Percentiles rank a stretch among this genome's conserved stretches.
Evolutionary conservation across 1,284 basidiomycete species (phyloP).

Genomic region (Sporisorium exsertum): DNA sequence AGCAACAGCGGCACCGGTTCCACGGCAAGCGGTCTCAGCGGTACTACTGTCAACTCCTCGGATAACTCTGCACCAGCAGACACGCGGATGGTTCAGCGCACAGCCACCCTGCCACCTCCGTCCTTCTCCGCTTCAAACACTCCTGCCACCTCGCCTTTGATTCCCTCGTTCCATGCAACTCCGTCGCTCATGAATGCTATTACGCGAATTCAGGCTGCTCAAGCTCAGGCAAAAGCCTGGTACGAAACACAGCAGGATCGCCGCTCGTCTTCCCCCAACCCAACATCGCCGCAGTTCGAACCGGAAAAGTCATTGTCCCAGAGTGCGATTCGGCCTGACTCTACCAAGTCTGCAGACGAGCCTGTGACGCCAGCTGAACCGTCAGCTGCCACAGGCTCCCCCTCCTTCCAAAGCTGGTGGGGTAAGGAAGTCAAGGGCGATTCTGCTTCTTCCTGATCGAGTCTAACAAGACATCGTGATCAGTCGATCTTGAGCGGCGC

Average conservation of each 20-base stretch:
- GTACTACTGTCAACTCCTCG: constrained; percentile 14
- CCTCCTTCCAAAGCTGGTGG: constrained; percentile 43
- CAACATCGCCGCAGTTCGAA: not conserved
- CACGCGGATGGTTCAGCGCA: constrained; percentile 12
- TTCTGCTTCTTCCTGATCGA: constrained; percentile 4
- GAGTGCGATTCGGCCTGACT: not conserved
- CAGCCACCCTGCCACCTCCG: constrained; percentile 29
- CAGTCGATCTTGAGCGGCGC: not conserved
- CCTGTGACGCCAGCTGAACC: not conserved
- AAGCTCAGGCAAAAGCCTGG: constrained; percentile 56
- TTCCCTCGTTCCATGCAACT: constrained; percentile 50
- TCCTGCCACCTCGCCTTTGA: constrained; percentile 1
- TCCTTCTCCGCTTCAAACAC: constrained; percentile 16
- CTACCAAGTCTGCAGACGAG: not conserved
- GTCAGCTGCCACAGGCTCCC: not conserved
- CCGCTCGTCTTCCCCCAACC: constrained; percentile 5
- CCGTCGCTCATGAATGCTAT: constrained; percentile 62
- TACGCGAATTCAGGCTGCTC: constrained; percentile 58
- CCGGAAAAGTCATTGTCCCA: not conserved
- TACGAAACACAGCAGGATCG: constrained; percentile 25
- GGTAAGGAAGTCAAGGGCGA: constrained; percentile 39
- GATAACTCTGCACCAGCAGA: constrained; percentile 1
- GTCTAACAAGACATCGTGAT: not conserved
- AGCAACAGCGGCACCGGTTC: constrained; percentile 21
- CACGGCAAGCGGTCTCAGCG: constrained; percentile 20